Conservation (phyloP, 495 filamentous ascomycete species). For the Trichodelitschia bisporula region DNA sequence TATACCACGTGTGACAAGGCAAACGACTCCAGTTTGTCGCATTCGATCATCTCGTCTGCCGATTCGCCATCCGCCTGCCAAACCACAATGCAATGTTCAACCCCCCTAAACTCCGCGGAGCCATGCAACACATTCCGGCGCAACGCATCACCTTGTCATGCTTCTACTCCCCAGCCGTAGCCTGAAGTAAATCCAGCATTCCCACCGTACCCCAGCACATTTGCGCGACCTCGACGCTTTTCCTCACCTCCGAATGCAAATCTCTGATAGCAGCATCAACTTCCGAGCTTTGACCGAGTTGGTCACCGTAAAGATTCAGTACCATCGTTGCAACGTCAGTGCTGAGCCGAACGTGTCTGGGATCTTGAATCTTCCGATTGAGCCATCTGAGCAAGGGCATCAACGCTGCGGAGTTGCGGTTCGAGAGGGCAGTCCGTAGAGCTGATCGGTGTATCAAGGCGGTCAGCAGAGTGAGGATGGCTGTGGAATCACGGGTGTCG, state of each 20-base stretch:
- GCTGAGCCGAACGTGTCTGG: slow-evolving; percentile 49
- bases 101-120: not conserved
- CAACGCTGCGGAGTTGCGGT: slow-evolving; percentile 60
- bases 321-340: slow-evolving; percentile 58
- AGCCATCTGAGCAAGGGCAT: slow-evolving; percentile 70
- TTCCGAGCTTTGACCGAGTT: slow-evolving; percentile 46
- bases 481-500: slow-evolving; percentile 11
- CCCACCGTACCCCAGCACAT: slow-evolving; percentile 52
- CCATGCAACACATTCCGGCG: not conserved
- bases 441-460: slow-evolving; percentile 76
- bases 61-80: not conserved
- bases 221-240: slow-evolving; percentile 60
- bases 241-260: slow-evolving; percentile 40
- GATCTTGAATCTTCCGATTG: slow-evolving; percentile 49
- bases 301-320: slow-evolving; percentile 66
- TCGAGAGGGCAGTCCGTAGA: slow-evolving; percentile 51
- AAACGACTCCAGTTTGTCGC: too few species aligned
- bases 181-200: slow-evolving; percentile 52
- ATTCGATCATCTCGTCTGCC: not conserved
- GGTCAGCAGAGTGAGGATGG: slow-evolving; percentile 46
- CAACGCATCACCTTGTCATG: not conserved
- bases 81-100: too few species aligned
- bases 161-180: slow-evolving; percentile 14
- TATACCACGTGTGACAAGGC: too few species aligned
- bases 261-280: slow-evolving; percentile 39